Evolutionary conservation across 306 rosid genomes (phyloP), one percentile per base, ranked within the genome.

Genomic region (Corylus heterophylla): DNA sequence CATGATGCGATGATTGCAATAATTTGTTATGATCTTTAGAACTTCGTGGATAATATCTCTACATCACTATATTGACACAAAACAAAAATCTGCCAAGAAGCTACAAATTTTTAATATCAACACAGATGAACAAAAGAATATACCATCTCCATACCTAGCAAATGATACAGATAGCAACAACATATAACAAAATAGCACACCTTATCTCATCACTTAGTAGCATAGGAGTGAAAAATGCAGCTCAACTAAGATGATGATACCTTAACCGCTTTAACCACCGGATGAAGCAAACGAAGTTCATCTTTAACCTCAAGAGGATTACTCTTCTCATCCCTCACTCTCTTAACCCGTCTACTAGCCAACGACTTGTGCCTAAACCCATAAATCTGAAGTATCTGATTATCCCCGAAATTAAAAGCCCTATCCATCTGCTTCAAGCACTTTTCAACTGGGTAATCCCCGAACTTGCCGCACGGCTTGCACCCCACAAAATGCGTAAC

Each of bases 401-500:
- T 89, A 52, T 89, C 92, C 14, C 87, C 92, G n/a, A 89, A 89
- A 71, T 89, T 86, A 44, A 61, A 89, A 5, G 92, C 92, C 48
- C 92, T 54, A 37, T 89, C 92, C 92, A 89, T 89, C 16, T 86
- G 90, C 82, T 69, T 89, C 84, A 89, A 12, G 69, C 90, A 89
- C 69, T 87, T 74, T 72, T 89, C 90, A 52, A 89, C 87, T 2
- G 92, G 88, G 62, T 86, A 89, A 73, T 89, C 92, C 44, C 92
- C 92, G 12, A 84, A 86, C 74, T 86, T 89, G 54, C 88, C 87
- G n/a, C 92, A 89, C 11, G 92, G 92, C 71, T 89, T 89, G 73
- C 92, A 89, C 39, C 92, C 92, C 29, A 89, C 92, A 20, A 89
- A 89, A 71, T 89, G 92, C 3, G 92, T 89, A 59, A 89, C 90